Base-by-base conservation (phyloP, 305 asterid genomes). In the Ajuga reptans region DNA sequence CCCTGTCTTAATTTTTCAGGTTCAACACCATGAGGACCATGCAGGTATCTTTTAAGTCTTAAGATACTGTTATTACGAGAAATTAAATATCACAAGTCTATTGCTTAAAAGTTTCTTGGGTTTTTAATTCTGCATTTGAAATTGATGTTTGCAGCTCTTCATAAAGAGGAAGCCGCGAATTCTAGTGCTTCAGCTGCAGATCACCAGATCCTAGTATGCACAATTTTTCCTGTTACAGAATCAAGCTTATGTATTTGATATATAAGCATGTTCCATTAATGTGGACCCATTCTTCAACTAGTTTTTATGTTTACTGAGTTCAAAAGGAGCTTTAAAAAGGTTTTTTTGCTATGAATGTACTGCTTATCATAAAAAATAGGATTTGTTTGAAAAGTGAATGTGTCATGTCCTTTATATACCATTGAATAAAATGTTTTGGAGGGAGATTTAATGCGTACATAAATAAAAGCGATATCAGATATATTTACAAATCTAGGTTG, bases 181-280 rank as follows among this genome's bases (percentile, higher is more conserved):
- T 78, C 90, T 66, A 80, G 83, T 82, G 73, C 94, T 73, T 82
- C 92, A 52, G 84, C 83, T 69, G 97, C 97, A 62, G 99, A 93
- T 60, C 97, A 93, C 69, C 99, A 93, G 83, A 93, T 93, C 83
- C 83, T 93, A 66, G 97, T 93, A 88, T 16, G 88, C 70, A 66
- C 67, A 62, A 36, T 15, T 56, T 64, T 68, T 66, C 69, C 54
- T 75, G 54, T 63, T 17, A 57, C 64, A 31, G 14, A 46, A 57
- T 68, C 42, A 41, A 65, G 47, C 70, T 73, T 72, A 33, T 54
- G 14, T 63, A 9, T 63, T 69, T 51, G 41, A 46, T 67, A 37
- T 52, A 14, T 54, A 54, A 47, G 15, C 34, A 56, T 63, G 16
- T 18, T 11, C 14, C 45, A 56, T 71, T 59, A 29, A 66, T 64